Evolutionary conservation across 768 basidiomycete species (phyloP), one percentile per base, ranked within the genome.

Genomic region (Russula dissimulans): DNA sequence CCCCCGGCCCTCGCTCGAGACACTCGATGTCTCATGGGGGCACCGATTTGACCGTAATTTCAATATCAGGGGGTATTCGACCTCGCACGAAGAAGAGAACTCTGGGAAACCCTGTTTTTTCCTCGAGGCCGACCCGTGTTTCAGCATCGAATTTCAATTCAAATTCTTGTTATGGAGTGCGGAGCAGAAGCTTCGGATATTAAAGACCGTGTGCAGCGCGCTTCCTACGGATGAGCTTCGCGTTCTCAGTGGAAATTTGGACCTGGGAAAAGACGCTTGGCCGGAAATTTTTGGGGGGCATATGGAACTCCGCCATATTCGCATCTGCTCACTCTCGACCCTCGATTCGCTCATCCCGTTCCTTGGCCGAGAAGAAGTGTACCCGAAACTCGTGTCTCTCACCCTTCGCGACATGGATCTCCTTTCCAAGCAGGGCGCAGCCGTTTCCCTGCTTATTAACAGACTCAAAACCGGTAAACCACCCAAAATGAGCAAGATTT

Each of bases 131-230:
- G 44, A 15, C 1, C 18, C n/a, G 18, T 41, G 50, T 47, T 31
- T 61, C 29, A 53, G 31, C 39, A 38, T 61, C 14, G 39, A 31
- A 0, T 61, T 57, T 39, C 31, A 53, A 18, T 61, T 57, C 39
- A 57, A 54, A 22, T 43, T 57, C 56, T 39, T 57, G 14, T 29
- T 61, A 5, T 61, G 60, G 60, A 61, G 60, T 15, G 56, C 56
- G n/a, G 51, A 53, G 50, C 60, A 61, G 60, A 61, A 53, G 50
- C 32, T 57, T 34, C 60, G 60, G 32, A 53, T 61, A 18, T 45
- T 61, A 17, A 57, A 53, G 50, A 12, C 60, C 10, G 60, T 61
- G 3, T 61, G 17, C n/a, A 7, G 32, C 3, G 56, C 60, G 10
- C 56, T 61, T 29, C 56, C 60, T n/a, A 57, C 56, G 11, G 51